Evolutionary conservation across 2,329 filamentous ascomycete genomes (phyloP).

Genomic region (Tolypocladium album): DNA sequence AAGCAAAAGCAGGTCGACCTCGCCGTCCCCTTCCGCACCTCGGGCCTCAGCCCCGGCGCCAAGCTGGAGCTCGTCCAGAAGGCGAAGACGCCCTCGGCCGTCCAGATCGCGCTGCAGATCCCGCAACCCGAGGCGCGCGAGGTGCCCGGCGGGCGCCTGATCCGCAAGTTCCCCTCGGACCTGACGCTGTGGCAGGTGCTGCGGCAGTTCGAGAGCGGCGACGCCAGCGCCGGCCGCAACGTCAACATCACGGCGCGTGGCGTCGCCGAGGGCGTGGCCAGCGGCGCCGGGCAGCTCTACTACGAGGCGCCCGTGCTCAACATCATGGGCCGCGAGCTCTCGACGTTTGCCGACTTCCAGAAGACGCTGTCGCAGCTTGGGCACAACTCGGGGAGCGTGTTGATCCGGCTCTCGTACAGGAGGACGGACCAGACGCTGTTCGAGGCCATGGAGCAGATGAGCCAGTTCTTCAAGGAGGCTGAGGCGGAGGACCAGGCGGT

Average conservation of each 20-base stretch:
- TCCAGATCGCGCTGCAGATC: conserved; percentile 82
- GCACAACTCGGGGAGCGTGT: conserved; percentile 70
- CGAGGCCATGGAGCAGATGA: conserved; percentile 76
- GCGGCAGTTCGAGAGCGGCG: conserved; percentile 76
- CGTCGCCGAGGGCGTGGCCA: conserved; percentile 46
- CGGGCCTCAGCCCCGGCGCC: conserved; percentile 73
- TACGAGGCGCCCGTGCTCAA: conserved; percentile 83
- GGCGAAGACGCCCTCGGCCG: conserved; percentile 73
- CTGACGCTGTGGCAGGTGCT: conserved; percentile 83
- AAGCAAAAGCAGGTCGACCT: conserved; percentile 82
- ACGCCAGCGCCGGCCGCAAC: conserved; percentile 46
- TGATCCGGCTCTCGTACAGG: conserved; percentile 69
- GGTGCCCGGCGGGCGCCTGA: conserved; percentile 55
- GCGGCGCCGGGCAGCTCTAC: conserved; percentile 63
- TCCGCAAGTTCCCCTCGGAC: conserved; percentile 79
- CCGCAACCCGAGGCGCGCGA: conserved; percentile 58
- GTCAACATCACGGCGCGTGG: conserved; percentile 80
- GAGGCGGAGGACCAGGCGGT: conserved; percentile 14
- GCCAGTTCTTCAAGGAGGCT: conserved; percentile 56
- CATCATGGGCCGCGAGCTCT: conserved; percentile 70
- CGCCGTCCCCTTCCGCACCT: conserved; percentile 71
- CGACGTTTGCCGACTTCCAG: conserved; percentile 70
- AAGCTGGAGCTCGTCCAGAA: conserved; percentile 86
- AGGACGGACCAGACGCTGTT: conserved; percentile 69
- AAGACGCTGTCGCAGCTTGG: conserved; percentile 83